Base-by-base conservation (phyloP, 2,329 filamentous ascomycete species). In the Hypoxylon sp. region DNA sequence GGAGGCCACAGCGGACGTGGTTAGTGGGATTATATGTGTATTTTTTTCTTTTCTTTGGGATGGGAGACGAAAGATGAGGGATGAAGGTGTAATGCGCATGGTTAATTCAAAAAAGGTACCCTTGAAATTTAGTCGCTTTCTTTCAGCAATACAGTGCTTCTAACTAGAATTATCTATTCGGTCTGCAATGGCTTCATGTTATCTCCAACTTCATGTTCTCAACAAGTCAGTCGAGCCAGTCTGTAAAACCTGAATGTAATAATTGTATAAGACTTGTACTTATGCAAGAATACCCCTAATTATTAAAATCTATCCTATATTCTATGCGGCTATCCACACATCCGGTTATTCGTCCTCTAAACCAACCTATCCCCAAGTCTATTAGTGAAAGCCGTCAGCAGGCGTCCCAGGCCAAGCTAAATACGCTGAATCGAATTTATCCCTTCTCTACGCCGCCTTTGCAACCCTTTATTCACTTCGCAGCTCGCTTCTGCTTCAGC, bases 401-500 rank as follows among this genome's bases (percentile, higher is more conserved):
- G 21, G n/a, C 14, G 3, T 21, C 23, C 7, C 5, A 50, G 45
- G n/a, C 45, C 14, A 43, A 28, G 34, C 19, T 23, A 23, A 14
- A 41, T 38, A 43, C 23, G 11, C 14, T 14, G 14, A 30, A 11
- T 21, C 28, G 17, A 21, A 45, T 50, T 30, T 41, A n/a, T 21
- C 17, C n/a, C 36, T n/a, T 21, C 23, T 55, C 28, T 55, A 3
- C 28, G 6, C 28, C 6, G 9, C 9, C 6, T 9, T 30, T 30
- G 28, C 6, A 30, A 6, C 28, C 28, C 1, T 7, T 34, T 4
- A 11, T 45, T n/a, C 32, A 62, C n/a, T 67, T 46, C 25, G 3
- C 25, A 13, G n/a, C 28, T 52, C 34, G 56, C 32, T 30, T 53
- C 36, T 69, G 53, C 67, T 74, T 75, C 55, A 65, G 64, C 72